These are phyloP conservation scores for Podospora fimiseda DNA, from an alignment of 495 filamentous ascomycete species.

Conservation along the genomic window DNA sequence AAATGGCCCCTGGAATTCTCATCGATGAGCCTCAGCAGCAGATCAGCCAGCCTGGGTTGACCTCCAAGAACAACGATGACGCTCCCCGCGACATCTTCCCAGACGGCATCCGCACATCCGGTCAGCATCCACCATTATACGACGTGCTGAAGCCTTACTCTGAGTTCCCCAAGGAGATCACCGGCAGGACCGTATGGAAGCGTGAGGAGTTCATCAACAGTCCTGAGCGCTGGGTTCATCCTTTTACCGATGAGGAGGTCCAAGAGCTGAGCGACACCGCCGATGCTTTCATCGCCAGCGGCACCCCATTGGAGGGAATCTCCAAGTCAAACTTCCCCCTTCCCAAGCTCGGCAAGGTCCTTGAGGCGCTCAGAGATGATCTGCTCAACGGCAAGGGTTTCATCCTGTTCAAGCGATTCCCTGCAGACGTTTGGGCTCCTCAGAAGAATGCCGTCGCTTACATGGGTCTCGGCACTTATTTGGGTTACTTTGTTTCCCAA, in stretches of 20 bases:
- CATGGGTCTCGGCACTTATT: constrained; percentile 81
- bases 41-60: neutral
- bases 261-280: constrained; percentile 59
- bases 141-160: constrained; percentile 59
- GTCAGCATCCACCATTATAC: constrained; percentile 72
- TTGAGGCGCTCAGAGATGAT: constrained; percentile 57
- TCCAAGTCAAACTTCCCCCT: constrained; percentile 65
- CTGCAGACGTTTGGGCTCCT: constrained; percentile 67
- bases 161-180: constrained; percentile 66
- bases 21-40: constrained; percentile 19
- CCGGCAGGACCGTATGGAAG: constrained; percentile 73
- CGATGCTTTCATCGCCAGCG: constrained; percentile 59
- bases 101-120: constrained; percentile 58
- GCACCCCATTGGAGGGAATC: constrained; percentile 65
- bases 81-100: constrained; percentile 34
- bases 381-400: constrained; percentile 82
- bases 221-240: constrained; percentile 72
- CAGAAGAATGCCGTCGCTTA: constrained; percentile 79
- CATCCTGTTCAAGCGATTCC: constrained; percentile 81
- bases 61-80: constrained; percentile 17
- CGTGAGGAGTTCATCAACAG: constrained; percentile 63
- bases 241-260: constrained; percentile 59
- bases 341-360: constrained; percentile 50
- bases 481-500: constrained; percentile 81
- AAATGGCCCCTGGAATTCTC: constrained; percentile 32